Evolutionary conservation across 306 rosid genomes (phyloP).

Genomic region (Pueraria montana): DNA sequence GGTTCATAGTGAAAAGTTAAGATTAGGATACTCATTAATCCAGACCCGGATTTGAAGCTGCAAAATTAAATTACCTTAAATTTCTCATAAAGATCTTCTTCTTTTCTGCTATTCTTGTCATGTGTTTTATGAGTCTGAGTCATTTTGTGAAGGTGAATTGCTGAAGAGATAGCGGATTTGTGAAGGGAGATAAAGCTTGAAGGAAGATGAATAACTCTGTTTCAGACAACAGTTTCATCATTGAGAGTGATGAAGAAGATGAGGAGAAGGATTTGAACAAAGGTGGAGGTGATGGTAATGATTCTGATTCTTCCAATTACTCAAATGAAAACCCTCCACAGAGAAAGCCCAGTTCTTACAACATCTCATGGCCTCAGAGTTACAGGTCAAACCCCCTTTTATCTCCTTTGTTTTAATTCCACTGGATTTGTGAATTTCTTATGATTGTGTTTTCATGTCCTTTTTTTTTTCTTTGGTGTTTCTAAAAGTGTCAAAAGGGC

Average conservation of each 20-base stretch:
- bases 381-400: conserved; percentile 76
- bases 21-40: conserved; percentile 4
- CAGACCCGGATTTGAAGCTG: not conserved
- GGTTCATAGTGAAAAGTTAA: not conserved
- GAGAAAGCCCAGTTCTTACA: conserved; percentile 72
- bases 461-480: not conserved
- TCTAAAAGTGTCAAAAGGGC: conserved; percentile 29
- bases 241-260: conserved; percentile 87
- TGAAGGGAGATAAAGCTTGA: conserved; percentile 31
- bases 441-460: not conserved
- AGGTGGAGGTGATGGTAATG: conserved; percentile 73
- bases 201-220: conserved; percentile 76
- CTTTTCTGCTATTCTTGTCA: not conserved
- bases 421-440: conserved; percentile 37
- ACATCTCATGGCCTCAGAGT: conserved; percentile 94
- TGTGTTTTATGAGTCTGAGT: conserved; percentile 15
- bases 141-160: conserved; percentile 43
- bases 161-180: conserved; percentile 18
- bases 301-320: conserved; percentile 81
- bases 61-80: not conserved
- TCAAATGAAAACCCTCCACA: conserved; percentile 68
- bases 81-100: not conserved
- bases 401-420: conserved; percentile 23
- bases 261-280: conserved; percentile 63
- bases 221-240: conserved; percentile 80